Conservation (phyloP, 2,329 filamentous ascomycete species). For the Apiospora marii region DNA sequence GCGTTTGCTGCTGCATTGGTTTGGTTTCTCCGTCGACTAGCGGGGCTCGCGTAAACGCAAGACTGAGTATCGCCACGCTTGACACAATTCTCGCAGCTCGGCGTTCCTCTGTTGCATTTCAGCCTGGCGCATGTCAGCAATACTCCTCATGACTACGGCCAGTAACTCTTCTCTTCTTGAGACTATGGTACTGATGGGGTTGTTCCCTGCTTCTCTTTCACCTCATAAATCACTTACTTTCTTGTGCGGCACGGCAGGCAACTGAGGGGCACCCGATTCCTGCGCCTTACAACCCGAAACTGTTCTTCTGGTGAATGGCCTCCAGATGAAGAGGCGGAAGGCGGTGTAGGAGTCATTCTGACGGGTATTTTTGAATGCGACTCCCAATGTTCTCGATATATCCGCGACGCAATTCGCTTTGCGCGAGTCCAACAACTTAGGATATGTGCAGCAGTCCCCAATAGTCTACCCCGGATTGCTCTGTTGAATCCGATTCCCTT, state of each 20-base stretch:
- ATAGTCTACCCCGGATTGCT: neutral
- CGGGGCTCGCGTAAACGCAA: constrained; percentile 83
- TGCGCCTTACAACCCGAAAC: constrained; percentile 87
- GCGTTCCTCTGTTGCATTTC: constrained; percentile 92
- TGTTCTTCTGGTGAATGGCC: constrained; percentile 84
- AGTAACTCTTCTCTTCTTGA: constrained; percentile 8
- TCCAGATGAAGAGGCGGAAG: constrained; percentile 80
- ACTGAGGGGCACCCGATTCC: constrained; percentile 90
- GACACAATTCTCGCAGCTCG: constrained; percentile 88
- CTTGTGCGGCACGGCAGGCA: constrained; percentile 90
- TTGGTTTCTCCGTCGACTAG: constrained; percentile 76
- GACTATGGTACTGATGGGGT: neutral
- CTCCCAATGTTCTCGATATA: neutral
- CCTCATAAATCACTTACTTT: constrained; percentile 71
- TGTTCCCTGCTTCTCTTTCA: neutral
- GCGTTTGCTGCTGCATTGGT: constrained; percentile 59
- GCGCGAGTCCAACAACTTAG: neutral
- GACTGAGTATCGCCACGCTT: constrained; percentile 83
- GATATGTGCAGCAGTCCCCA: neutral
- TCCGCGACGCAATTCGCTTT: neutral
- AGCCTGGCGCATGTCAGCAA: constrained; percentile 45
- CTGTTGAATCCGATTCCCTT: neutral
- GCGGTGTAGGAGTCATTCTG: constrained; percentile 78
- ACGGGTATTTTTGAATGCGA: neutral
- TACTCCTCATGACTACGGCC: constrained; percentile 27